Percentiles rank a stretch among this genome's conserved stretches.
Conservation (phyloP, 805 yeast genomes). For the Metschnikowia shivogae region DNA sequence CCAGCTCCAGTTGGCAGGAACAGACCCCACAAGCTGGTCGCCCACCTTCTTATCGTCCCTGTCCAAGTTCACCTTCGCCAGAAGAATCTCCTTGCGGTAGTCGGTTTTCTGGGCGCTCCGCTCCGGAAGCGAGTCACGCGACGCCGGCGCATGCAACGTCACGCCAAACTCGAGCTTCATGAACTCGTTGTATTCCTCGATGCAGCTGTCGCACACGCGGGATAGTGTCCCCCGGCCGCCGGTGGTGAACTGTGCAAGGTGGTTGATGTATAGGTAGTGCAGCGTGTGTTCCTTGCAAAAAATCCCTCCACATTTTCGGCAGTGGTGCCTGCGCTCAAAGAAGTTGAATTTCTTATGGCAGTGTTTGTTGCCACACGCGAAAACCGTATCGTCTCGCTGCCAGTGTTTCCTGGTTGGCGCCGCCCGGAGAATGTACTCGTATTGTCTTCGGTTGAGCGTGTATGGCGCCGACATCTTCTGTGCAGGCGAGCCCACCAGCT, state of each 20-base stretch:
- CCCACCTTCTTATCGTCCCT: slow-evolving; percentile 9
- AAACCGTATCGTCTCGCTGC: slow-evolving; percentile 65
- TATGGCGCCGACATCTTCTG: slow-evolving; percentile 9
- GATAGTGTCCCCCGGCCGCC: slow-evolving; percentile 65
- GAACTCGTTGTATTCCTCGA: slow-evolving; percentile 54
- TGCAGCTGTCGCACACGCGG: slow-evolving; percentile 68
- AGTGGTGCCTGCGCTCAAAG: slow-evolving; percentile 78
- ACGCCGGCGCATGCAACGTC: slow-evolving; percentile 10
- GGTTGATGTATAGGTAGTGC: slow-evolving; percentile 51
- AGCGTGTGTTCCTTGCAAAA: slow-evolving; percentile 68
- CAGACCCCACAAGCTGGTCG: slow-evolving; percentile 38
- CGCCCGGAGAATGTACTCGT: slow-evolving; percentile 28
- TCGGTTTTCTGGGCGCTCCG: slow-evolving; percentile 2
- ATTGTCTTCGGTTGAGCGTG: slow-evolving; percentile 17
- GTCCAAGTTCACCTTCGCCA: slow-evolving; percentile 4
- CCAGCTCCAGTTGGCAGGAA: slow-evolving; percentile 81
- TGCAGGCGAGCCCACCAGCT: slow-evolving; percentile 19
- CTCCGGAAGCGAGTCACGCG: slow-evolving; percentile 9
- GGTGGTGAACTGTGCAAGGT: slow-evolving; percentile 59
- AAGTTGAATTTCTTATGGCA: slow-evolving; percentile 71
- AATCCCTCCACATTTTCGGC: slow-evolving; percentile 80
- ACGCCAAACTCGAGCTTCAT: slow-evolving; percentile 40
- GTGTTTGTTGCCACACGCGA: slow-evolving; percentile 50
- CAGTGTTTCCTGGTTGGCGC: slow-evolving; percentile 63
- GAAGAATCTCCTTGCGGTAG: slow-evolving; percentile 11